Evolutionary conservation across 2,329 filamentous ascomycete species (phyloP).

Genomic region (Tolypocladium guangdongense): DNA sequence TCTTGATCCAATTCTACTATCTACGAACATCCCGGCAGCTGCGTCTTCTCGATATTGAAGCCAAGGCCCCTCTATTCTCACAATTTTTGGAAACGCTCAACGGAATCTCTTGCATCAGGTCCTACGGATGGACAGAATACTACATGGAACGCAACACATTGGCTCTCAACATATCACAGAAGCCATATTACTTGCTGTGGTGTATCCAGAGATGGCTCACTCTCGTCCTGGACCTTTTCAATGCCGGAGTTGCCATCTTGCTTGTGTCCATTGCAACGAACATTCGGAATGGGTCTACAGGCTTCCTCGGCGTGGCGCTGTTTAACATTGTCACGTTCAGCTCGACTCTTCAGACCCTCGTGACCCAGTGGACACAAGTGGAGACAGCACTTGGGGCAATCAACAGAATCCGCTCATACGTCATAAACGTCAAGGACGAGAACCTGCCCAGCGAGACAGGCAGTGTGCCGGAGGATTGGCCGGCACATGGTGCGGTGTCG

Average conservation of each 20-base stretch:
- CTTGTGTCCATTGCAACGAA: slow-evolving; percentile 31
- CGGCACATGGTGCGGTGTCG: slow-evolving; percentile 11
- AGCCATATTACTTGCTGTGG: slow-evolving; percentile 29
- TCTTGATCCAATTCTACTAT: slow-evolving; percentile 18
- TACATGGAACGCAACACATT: slow-evolving; percentile 9
- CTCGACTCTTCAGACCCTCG: slow-evolving; percentile 17
- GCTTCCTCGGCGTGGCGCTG: slow-evolving; percentile 15
- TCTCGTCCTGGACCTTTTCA: slow-evolving; percentile 33
- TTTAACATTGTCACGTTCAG: slow-evolving; percentile 18
- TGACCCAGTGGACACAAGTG: slow-evolving; percentile 20
- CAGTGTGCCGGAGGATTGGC: slow-evolving; percentile 12
- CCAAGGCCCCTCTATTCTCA: slow-evolving; percentile 17
- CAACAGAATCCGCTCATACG: slow-evolving; percentile 15
- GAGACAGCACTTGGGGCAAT: slow-evolving; percentile 17
- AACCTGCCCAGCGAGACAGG: slow-evolving; percentile 8
- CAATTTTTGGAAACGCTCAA: slow-evolving; percentile 16
- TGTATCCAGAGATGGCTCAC: slow-evolving; percentile 39
- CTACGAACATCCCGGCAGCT: slow-evolving; percentile 20
- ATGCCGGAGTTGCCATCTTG: slow-evolving; percentile 33
- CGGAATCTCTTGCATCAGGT: slow-evolving; percentile 19
- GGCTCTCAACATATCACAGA: slow-evolving; percentile 22
- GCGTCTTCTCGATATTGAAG: slow-evolving; percentile 18
- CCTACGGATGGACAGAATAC: slow-evolving; percentile 18
- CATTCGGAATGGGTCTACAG: slow-evolving; percentile 17
- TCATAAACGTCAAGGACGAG: slow-evolving; percentile 11